Conservation (phyloP, 2,329 filamentous ascomycete species). For the Phymatotrichopsis omnivora region DNA sequence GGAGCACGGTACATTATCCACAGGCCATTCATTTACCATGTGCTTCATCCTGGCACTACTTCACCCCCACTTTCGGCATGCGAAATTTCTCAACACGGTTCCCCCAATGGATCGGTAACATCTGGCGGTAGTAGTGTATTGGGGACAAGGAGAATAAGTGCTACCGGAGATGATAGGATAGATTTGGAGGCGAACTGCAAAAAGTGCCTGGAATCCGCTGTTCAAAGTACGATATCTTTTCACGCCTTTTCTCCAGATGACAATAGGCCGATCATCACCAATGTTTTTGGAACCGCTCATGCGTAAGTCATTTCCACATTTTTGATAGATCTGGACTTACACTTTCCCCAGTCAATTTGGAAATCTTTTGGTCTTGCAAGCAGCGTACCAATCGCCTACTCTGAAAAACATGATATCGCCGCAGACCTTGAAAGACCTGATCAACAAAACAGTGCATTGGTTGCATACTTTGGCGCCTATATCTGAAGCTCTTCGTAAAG, state of each 20-base stretch:
- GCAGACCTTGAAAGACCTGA: constrained; percentile 48
- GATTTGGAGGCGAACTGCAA: constrained; percentile 28
- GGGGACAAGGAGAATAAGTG: constrained; percentile 14
- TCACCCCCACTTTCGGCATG: constrained; percentile 25
- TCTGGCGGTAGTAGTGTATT: constrained; percentile 4
- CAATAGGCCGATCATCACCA: constrained; percentile 74
- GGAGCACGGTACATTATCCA: constrained; percentile 85
- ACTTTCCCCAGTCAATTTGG: constrained; percentile 69
- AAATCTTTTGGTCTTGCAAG: constrained; percentile 82
- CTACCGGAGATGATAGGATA: constrained; percentile 23
- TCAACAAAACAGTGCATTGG: constrained; percentile 66
- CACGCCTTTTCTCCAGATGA: constrained; percentile 51
- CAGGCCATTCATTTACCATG: constrained; percentile 60
- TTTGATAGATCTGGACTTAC: not conserved
- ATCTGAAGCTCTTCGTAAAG: constrained; percentile 62
- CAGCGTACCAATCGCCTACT: constrained; percentile 59
- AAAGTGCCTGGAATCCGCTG: constrained; percentile 59
- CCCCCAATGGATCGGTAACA: constrained; percentile 26
- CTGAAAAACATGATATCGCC: constrained; percentile 50
- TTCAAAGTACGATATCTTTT: constrained; percentile 79
- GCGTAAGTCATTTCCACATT: constrained; percentile 57
- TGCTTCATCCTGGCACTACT: constrained; percentile 42
- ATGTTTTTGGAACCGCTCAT: constrained; percentile 89
- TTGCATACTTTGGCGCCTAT: constrained; percentile 59
- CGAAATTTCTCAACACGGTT: constrained; percentile 29